A percentile compares a stretch with the other conserved stretches of the same genome.
phyloP scores from a whole-genome alignment of 2,329 filamentous ascomycete species.

The Pestalotiopsis fici region DNA sequence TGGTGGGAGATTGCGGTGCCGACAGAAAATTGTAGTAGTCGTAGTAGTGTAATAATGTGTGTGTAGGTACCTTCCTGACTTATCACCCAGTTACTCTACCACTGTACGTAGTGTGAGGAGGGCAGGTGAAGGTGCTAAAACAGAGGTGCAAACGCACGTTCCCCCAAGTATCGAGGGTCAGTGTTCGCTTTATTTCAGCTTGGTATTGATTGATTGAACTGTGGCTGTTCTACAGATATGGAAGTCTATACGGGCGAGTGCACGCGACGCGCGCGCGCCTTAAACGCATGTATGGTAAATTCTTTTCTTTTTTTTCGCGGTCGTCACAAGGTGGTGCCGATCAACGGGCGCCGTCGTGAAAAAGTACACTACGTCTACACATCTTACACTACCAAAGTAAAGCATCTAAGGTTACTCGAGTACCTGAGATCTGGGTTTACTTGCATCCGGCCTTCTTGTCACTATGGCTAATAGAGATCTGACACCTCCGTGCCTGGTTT shows the following conservation, averaged over 20 bases:
- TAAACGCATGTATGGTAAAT: too few species aligned
- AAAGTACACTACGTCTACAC: not conserved
- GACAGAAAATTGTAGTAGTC: not conserved
- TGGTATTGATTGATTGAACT: not conserved
- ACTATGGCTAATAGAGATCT: not conserved
- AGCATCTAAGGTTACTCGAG: not conserved
- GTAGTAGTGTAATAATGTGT: not conserved
- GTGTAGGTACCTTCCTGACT: not conserved
- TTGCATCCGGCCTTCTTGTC: not conserved
- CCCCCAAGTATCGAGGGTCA: not conserved
- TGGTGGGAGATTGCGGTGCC: not conserved
- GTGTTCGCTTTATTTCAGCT: not conserved
- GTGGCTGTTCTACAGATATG: too few species aligned
- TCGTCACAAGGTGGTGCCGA: not conserved
- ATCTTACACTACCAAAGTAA: not conserved
- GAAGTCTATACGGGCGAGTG: too few species aligned
- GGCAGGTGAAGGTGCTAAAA: not conserved
- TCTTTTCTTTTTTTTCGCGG: not conserved
- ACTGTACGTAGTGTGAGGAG: too few species aligned
- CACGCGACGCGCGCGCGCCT: too few species aligned
- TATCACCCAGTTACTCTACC: not conserved
- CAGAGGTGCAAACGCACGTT: not conserved
- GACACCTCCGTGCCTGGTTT: not conserved
- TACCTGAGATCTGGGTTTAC: not conserved
- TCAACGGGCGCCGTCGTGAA: not conserved